Conservation (phyloP, 176 grass and related monocot species). For the Juncus effusus region DNA sequence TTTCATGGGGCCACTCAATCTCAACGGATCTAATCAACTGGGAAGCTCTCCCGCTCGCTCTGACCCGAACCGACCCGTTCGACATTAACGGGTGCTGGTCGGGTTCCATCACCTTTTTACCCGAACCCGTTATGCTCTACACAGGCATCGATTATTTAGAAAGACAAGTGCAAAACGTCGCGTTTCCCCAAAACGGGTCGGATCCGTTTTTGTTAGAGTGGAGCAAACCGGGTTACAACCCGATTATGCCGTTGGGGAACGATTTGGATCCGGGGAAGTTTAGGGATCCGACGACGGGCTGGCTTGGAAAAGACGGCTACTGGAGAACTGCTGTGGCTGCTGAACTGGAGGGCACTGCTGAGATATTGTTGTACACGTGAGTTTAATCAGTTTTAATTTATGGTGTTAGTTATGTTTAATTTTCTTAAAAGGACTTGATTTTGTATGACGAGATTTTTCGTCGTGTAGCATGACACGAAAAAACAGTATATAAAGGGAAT, state of each 20-base stretch:
- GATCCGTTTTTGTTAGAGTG: constrained; percentile 47
- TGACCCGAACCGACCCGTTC: constrained; percentile 40
- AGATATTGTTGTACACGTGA: constrained; percentile 33
- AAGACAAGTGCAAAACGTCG: constrained; percentile 54
- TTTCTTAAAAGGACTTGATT: neutral
- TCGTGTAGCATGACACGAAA: too few species aligned
- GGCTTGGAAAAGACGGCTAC: constrained; percentile 52
- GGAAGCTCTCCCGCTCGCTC: constrained; percentile 44
- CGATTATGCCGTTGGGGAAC: constrained; percentile 27
- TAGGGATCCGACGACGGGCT: constrained; percentile 59
- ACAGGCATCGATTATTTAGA: constrained; percentile 29
- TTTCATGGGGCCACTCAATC: constrained; percentile 75
- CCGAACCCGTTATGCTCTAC: constrained; percentile 48
- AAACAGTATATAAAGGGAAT: too few species aligned
- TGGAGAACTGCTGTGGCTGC: constrained; percentile 49
- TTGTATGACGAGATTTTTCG: too few species aligned
- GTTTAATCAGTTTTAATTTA: neutral
- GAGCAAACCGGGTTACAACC: constrained; percentile 53
- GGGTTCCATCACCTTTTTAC: constrained; percentile 44
- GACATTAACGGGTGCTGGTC: constrained; percentile 54
- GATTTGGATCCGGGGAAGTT: constrained; percentile 34
- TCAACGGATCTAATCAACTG: constrained; percentile 71
- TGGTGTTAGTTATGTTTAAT: neutral
- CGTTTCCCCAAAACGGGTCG: constrained; percentile 43
- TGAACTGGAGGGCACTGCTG: constrained; percentile 23